These are phyloP conservation scores for Phytophthora tubulina DNA, from an alignment of 352 stramenopile genomes.

Conservation along the genomic window DNA sequence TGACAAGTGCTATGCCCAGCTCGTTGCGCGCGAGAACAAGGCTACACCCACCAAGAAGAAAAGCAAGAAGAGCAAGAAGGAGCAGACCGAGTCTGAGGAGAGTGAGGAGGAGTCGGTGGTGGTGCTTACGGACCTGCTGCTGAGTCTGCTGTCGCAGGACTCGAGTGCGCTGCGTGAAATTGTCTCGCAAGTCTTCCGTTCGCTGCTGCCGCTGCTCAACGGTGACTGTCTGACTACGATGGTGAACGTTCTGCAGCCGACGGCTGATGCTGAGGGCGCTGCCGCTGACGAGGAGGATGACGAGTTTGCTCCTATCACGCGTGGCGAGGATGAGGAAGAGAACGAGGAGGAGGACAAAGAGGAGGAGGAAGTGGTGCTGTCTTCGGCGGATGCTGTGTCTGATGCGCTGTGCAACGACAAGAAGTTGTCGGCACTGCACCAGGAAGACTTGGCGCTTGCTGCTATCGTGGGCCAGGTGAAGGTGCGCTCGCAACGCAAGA, in stretches of 20 bases:
- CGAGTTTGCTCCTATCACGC: constrained; percentile 51
- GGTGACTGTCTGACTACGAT: constrained; percentile 74
- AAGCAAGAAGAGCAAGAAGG: constrained; percentile 48
- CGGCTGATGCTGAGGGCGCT: constrained; percentile 42
- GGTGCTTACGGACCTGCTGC: constrained; percentile 84
- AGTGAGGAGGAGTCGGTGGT: constrained; percentile 62
- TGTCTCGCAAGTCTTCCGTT: constrained; percentile 84
- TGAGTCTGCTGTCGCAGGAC: constrained; percentile 85
- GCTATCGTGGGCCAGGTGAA: constrained; percentile 86
- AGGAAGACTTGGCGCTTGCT: constrained; percentile 81
- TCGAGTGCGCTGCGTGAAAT: constrained; percentile 88
- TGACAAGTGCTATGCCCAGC: constrained; percentile 72
- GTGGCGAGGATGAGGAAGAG: constrained; percentile 46
- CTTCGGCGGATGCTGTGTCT: constrained; percentile 66
- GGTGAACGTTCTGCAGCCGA: constrained; percentile 68
- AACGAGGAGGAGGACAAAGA: constrained; percentile 49
- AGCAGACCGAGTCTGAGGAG: constrained; percentile 29
- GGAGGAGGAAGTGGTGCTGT: constrained; percentile 69
- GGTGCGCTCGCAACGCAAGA: constrained; percentile 77
- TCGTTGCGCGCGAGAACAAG: constrained; percentile 43
- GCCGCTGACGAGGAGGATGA: constrained; percentile 52
- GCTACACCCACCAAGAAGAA: constrained; percentile 34
- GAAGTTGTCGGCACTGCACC: constrained; percentile 74
- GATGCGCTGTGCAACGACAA: constrained; percentile 73
- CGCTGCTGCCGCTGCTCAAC: constrained; percentile 74